Evolutionary conservation across 208 protist species (phyloP).

Genomic region (Crithidia brevicula): DNA sequence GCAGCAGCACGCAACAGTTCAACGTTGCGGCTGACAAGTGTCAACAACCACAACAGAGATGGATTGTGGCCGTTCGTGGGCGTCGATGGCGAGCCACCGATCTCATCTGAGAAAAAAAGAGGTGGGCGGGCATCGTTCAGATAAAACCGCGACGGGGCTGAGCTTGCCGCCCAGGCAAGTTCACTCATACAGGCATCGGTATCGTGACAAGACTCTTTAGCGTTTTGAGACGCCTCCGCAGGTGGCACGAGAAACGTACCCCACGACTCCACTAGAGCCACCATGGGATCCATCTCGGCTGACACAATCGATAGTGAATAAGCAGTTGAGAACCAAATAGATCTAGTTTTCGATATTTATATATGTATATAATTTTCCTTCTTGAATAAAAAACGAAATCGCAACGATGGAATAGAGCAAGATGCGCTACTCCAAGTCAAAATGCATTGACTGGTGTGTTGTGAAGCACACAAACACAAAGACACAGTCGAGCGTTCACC

Average conservation of each 20-base stretch:
- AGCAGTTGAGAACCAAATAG: neutral
- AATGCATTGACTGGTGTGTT: too few relatives aligned
- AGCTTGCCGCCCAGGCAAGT: too few relatives aligned
- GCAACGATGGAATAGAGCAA: too few relatives aligned
- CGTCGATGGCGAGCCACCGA: neutral
- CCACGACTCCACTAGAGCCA: slow-evolving; percentile 39
- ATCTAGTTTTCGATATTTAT: neutral
- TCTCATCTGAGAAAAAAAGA: slow-evolving; percentile 13
- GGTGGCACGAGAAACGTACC: slow-evolving; percentile 31
- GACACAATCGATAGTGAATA: neutral
- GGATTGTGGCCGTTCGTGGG: neutral
- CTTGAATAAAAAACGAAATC: too few relatives aligned
- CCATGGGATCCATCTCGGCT: slow-evolving; percentile 29
- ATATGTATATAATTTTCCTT: neutral
- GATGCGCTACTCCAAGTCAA: too few relatives aligned
- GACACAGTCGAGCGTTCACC: too few relatives aligned
- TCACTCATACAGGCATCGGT: neutral
- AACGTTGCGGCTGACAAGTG: slow-evolving; percentile 60
- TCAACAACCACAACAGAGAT: slow-evolving; percentile 69
- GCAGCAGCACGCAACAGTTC: slow-evolving; percentile 52
- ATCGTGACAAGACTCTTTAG: neutral
- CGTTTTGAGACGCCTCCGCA: neutral
- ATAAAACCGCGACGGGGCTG: slow-evolving; percentile 11
- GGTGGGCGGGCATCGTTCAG: slow-evolving; percentile 20
- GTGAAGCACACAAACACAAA: too few relatives aligned